These are phyloP conservation scores for Penicillium mononematosum DNA, from an alignment of 495 filamentous ascomycete genomes.

Conservation along the genomic window DNA sequence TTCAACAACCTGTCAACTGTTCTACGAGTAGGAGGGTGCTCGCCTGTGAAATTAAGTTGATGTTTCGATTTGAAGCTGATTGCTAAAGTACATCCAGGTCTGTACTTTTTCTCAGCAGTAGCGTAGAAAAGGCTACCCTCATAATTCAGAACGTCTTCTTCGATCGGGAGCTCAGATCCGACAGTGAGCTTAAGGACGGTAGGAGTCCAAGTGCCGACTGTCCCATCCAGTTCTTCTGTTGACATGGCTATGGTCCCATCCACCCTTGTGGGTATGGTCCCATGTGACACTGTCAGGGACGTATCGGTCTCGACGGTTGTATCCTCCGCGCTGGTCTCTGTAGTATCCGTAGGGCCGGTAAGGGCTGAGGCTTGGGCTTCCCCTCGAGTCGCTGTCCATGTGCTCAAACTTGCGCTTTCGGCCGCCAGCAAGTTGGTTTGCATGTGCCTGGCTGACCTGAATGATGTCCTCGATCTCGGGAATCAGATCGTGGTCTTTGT, in stretches of 20 bases:
- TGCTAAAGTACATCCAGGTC: not conserved
- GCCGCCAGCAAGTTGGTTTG: constrained; percentile 41
- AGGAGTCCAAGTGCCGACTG: constrained; percentile 3
- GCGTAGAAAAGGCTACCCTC: not conserved
- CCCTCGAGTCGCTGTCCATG: not conserved
- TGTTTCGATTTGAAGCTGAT: not conserved
- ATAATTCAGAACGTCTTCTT: not conserved
- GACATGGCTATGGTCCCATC: not conserved
- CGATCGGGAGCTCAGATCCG: not conserved
- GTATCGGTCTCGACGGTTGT: constrained; percentile 3
- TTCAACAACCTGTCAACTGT: not conserved
- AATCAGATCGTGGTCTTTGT: constrained; percentile 24
- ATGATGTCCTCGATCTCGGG: constrained; percentile 36
- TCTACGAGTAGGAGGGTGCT: not conserved
- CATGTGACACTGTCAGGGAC: not conserved
- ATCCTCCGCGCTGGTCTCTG: not conserved
- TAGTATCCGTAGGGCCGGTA: constrained; percentile 5
- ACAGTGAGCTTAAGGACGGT: constrained; percentile 1
- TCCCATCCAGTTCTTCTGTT: not conserved
- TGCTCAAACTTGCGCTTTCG: constrained; percentile 45
- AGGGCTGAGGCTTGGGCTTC: not conserved
- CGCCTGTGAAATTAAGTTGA: not conserved
- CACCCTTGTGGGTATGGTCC: not conserved
- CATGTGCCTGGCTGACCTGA: constrained; percentile 31
- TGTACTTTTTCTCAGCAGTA: not conserved